Conservation (phyloP, 164 flowering plant species). For the Stephania cephalantha region DNA sequence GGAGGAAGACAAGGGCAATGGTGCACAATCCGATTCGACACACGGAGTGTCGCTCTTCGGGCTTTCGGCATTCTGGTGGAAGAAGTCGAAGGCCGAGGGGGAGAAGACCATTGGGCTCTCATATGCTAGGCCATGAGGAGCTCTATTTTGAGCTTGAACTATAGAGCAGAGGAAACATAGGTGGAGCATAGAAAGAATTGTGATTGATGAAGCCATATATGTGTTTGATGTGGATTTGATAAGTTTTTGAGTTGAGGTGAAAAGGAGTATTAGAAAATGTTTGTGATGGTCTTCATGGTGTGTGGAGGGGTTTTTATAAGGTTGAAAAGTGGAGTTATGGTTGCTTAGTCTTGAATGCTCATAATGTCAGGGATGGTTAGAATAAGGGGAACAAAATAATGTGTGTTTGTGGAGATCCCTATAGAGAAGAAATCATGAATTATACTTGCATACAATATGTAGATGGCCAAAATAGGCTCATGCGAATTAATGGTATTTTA, state of each 20-base stretch:
- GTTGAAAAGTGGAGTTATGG: constrained; percentile 16
- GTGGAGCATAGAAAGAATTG: constrained; percentile 19
- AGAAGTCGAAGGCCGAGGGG: constrained; percentile 64
- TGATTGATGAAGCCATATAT: too few relatives aligned
- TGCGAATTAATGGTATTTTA: neutral
- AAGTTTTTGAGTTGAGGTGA: neutral
- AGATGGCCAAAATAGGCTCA: neutral
- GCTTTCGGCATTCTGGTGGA: constrained; percentile 44
- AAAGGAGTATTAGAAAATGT: neutral
- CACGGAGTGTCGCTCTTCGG: constrained; percentile 18
- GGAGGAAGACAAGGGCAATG: constrained; percentile 27
- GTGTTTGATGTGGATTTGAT: neutral
- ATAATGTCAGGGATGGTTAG: constrained; percentile 14
- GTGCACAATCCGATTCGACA: constrained; percentile 31
- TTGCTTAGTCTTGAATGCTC: constrained; percentile 47
- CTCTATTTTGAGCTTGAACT: constrained; percentile 22
- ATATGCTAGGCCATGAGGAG: constrained; percentile 57
- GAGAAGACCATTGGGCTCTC: constrained; percentile 57
- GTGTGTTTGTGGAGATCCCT: constrained; percentile 5
- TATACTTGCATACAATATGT: neutral
- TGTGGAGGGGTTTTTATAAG: constrained; percentile 33
- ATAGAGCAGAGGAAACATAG: constrained; percentile 22
- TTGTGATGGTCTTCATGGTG: neutral
- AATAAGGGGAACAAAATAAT: constrained; percentile 36
- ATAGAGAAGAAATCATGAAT: neutral